A percentile compares a stretch with the other conserved stretches of the same genome.
These are phyloP conservation scores for Penicillium sp. DNA, from an alignment of 2,329 filamentous ascomycete genomes.

Conservation along the genomic window DNA sequence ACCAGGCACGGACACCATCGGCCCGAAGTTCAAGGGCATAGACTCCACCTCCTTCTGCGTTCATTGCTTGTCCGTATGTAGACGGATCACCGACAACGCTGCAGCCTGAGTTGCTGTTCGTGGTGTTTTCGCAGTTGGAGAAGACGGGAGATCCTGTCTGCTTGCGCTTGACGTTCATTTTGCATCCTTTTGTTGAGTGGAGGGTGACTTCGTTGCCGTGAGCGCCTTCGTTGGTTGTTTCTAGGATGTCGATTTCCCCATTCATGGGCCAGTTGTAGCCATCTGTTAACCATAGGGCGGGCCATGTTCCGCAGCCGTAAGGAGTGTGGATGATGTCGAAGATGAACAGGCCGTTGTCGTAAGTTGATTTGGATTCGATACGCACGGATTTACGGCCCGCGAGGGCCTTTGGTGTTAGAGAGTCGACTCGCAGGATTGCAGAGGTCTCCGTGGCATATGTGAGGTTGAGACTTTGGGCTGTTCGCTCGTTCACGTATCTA, in stretches of 20 bases:
- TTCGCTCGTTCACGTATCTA: constrained; percentile 26
- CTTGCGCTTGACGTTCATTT: constrained; percentile 55
- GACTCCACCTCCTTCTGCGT: constrained; percentile 55
- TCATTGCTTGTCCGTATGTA: constrained; percentile 56
- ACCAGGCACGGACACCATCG: constrained; percentile 64
- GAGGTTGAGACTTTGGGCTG: constrained; percentile 52
- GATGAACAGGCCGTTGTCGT: constrained; percentile 65
- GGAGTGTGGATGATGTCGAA: constrained; percentile 67
- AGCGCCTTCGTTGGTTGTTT: constrained; percentile 56
- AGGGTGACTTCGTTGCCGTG: constrained; percentile 61
- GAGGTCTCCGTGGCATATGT: constrained; percentile 58
- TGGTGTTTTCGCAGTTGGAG: constrained; percentile 53
- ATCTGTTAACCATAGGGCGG: constrained; percentile 66
- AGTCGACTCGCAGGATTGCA: constrained; percentile 63
- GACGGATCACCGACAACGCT: constrained; percentile 48
- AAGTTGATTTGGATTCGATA: constrained; percentile 60
- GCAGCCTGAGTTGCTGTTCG: constrained; percentile 59
- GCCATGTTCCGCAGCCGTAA: constrained; percentile 65
- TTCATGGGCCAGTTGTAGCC: constrained; percentile 61
- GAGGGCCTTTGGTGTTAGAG: constrained; percentile 57
- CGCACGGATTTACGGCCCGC: constrained; percentile 65
- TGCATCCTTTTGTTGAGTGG: constrained; percentile 58
- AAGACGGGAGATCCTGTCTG: constrained; percentile 49
- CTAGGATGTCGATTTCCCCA: constrained; percentile 66
- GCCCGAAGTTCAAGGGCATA: constrained; percentile 63